Conservation (phyloP, 345 rosid genomes). For the Mallotus nudiflorus region DNA sequence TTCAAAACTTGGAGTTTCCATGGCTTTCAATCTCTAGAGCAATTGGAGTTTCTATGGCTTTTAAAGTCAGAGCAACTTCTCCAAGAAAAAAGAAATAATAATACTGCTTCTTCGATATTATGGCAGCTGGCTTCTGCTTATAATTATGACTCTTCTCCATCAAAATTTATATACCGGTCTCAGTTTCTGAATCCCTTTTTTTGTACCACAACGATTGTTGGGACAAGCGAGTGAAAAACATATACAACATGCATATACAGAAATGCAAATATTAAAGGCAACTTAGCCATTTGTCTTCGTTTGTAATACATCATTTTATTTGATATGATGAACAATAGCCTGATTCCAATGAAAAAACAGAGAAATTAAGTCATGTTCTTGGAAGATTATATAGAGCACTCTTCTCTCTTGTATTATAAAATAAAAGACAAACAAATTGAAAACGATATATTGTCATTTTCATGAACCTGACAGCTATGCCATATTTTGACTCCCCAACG, state of each 20-base stretch:
- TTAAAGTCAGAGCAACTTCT: conserved; percentile 23
- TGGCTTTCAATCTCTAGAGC: conserved; percentile 35
- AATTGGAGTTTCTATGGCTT: conserved; percentile 40
- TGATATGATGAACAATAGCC: no score
- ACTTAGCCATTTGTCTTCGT: neutral
- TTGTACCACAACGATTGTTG: neutral
- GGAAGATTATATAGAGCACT: no score
- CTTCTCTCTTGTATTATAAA: no score
- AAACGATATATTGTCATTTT: no score
- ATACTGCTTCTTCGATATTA: neutral
- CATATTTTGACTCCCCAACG: no score
- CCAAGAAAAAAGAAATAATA: neutral
- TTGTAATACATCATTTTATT: no score
- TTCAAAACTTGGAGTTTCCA: conserved; percentile 50
- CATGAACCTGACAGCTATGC: no score
- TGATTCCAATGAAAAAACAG: no score
- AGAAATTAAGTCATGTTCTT: no score
- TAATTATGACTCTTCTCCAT: neutral
- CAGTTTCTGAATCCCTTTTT: neutral
- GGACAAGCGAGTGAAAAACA: neutral
- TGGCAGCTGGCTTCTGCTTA: neutral
- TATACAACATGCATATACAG: neutral
- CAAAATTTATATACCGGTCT: neutral
- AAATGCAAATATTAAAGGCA: neutral
- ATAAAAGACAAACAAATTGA: no score